These are phyloP conservation scores for Candida ipomoeae DNA, from an alignment of 805 yeast species.

Conservation along the genomic window DNA sequence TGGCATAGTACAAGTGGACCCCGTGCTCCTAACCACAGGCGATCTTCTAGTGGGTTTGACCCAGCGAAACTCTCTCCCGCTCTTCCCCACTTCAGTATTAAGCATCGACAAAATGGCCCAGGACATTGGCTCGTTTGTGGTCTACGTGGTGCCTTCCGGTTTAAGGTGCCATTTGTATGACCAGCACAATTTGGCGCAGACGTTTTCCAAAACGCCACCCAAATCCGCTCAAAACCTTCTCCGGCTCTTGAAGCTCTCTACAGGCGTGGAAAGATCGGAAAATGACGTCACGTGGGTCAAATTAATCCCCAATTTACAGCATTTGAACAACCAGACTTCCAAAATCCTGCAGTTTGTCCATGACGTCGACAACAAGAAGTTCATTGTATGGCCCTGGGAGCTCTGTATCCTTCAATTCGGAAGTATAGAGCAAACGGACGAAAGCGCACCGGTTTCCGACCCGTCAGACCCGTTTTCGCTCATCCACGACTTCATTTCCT, in stretches of 20 bases:
- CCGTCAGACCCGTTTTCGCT: slow-evolving; percentile 28
- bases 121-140: slow-evolving; percentile 24
- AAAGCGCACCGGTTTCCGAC: not conserved
- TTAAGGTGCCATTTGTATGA: slow-evolving; percentile 41
- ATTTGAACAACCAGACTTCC: slow-evolving; percentile 66
- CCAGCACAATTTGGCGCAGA: slow-evolving; percentile 17
- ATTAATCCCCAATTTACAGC: slow-evolving; percentile 62
- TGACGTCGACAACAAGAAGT: slow-evolving; percentile 49
- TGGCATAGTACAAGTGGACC: slow-evolving; percentile 34
- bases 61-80: slow-evolving; percentile 21
- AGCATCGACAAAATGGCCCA: slow-evolving; percentile 11
- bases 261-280: slow-evolving; percentile 23
- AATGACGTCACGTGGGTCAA: slow-evolving; percentile 53
- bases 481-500: slow-evolving; percentile 29
- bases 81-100: slow-evolving; percentile 26
- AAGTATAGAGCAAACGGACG: slow-evolving; percentile 6
- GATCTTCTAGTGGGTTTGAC: slow-evolving; percentile 33
- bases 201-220: slow-evolving; percentile 25
- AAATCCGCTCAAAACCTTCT: slow-evolving; percentile 24
- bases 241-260: slow-evolving; percentile 31
- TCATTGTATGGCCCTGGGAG: slow-evolving; percentile 68
- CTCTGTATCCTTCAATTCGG: slow-evolving; percentile 59
- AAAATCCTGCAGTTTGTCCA: slow-evolving; percentile 54
- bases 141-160: slow-evolving; percentile 41
- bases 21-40: slow-evolving; percentile 35